Evolutionary conservation across 2,329 filamentous ascomycete species (phyloP).

Genomic region (Hypoxylon sp.): DNA sequence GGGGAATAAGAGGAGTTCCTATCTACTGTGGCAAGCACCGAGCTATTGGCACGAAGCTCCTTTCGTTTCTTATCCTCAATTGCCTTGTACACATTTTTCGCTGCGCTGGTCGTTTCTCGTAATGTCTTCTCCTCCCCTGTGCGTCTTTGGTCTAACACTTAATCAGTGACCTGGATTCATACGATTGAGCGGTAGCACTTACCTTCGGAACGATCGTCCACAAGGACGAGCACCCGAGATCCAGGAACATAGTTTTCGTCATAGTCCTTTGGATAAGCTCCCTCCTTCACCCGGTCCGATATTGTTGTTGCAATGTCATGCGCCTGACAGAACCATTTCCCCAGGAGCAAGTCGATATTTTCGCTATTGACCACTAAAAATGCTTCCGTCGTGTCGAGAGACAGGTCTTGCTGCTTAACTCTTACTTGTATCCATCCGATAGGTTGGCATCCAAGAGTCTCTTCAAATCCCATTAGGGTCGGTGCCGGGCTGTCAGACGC

Average conservation of each 20-base stretch:
- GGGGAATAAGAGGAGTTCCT: too few species aligned
- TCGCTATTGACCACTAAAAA: neutral
- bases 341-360: neutral
- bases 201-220: neutral
- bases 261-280: neutral
- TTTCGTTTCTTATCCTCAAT: slow-evolving; percentile 1
- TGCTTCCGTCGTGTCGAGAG: neutral
- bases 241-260: neutral
- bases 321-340: neutral
- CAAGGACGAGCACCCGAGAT: neutral
- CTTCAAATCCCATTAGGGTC: neutral
- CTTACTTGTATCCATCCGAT: neutral
- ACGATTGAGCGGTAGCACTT: neutral
- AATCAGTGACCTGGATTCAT: neutral
- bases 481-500: neutral
- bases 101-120: neutral
- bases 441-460: neutral
- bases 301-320: neutral
- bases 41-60: too few species aligned
- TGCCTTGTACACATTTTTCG: neutral
- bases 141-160: neutral
- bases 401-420: neutral
- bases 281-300: neutral
- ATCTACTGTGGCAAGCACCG: too few species aligned
- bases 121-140: neutral